phyloP scores from a whole-genome alignment of 1,284 basidiomycete genomes.

The Ganoderma sp. region DNA sequence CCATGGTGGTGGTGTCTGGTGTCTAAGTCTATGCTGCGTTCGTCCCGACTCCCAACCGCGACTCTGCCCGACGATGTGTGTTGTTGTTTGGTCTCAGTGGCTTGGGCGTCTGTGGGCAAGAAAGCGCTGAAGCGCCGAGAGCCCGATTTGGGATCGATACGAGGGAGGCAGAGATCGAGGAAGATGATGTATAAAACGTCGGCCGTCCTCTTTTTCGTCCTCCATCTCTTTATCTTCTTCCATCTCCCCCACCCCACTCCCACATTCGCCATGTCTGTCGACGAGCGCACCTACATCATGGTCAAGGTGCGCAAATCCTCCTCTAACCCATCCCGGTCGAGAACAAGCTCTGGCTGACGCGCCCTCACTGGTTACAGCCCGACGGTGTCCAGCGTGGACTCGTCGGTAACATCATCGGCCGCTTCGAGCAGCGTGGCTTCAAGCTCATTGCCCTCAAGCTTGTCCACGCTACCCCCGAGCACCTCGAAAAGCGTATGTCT shows the following conservation, averaged over 20 bases:
- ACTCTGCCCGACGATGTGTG: constrained; percentile 42
- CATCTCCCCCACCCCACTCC: constrained; percentile 39
- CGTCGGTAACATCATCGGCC: constrained; percentile 90
- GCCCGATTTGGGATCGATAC: constrained; percentile 42
- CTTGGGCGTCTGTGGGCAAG: constrained; percentile 12
- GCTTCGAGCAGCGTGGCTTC: constrained; percentile 96
- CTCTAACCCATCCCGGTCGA: neutral
- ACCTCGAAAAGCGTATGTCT: constrained; percentile 83
- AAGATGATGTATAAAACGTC: constrained; percentile 42
- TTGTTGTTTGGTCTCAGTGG: constrained; percentile 41
- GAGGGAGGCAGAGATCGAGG: constrained; percentile 34
- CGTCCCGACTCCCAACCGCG: constrained; percentile 26
- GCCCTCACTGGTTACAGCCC: constrained; percentile 59
- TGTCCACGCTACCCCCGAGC: constrained; percentile 74
- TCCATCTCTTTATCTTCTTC: constrained; percentile 42
- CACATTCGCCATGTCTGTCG: constrained; percentile 56
- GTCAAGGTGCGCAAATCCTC: constrained; percentile 65
- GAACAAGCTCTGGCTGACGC: constrained; percentile 1
- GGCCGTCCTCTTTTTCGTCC: constrained; percentile 40
- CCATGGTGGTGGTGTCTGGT: constrained; percentile 25
- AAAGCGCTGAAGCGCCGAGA: constrained; percentile 22
- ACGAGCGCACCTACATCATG: constrained; percentile 89
- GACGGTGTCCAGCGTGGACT: constrained; percentile 97
- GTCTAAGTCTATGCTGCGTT: constrained; percentile 25
- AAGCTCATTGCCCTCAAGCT: constrained; percentile 93